Evolutionary conservation across 2,329 filamentous ascomycete genomes (phyloP).

Genomic region (Lachnellula cervina): DNA sequence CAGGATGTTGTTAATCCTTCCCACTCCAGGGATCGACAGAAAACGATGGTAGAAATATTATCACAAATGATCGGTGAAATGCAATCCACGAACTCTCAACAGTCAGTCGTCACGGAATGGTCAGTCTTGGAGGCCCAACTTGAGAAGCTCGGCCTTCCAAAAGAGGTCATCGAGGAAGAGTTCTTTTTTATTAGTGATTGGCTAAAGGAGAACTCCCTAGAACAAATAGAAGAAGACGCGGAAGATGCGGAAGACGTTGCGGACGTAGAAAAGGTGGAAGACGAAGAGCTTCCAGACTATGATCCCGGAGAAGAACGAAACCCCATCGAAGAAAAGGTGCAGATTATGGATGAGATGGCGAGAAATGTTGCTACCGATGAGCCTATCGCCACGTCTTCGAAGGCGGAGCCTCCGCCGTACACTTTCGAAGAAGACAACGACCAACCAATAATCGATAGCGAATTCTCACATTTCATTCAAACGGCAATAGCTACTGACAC

Average conservation of each 20-base stretch:
- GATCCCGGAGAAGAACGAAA: constrained; percentile 2
- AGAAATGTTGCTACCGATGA: not conserved
- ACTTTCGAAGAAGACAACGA: constrained; percentile 15
- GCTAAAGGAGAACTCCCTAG: constrained; percentile 6
- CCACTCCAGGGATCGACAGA: constrained; percentile 4
- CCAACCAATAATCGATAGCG: constrained; percentile 7
- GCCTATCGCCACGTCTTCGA: not conserved
- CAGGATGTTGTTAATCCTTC: not conserved
- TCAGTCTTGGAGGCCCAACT: constrained; percentile 9
- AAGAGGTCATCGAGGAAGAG: constrained; percentile 13
- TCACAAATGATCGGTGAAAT: constrained; percentile 6
- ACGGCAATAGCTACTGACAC: constrained; percentile 12
- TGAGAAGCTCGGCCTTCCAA: constrained; percentile 9
- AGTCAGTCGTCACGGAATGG: constrained; percentile 13
- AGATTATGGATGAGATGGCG: constrained; percentile 6
- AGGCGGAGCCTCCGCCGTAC: constrained; percentile 15
- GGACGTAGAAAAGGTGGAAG: not conserved
- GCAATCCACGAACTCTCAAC: constrained; percentile 4
- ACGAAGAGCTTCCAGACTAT: constrained; percentile 14
- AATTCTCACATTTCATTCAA: constrained; percentile 15
- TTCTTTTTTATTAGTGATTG: constrained; percentile 20
- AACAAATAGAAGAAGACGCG: constrained; percentile 1
- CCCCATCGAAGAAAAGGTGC: constrained; percentile 8
- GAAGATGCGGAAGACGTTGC: not conserved
- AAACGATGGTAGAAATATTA: constrained; percentile 7